A percentile compares a stretch with the other conserved stretches of the same genome.
Conservation (phyloP, 139 green algal genomes). For the Chlamydomonas schloesseri region DNA sequence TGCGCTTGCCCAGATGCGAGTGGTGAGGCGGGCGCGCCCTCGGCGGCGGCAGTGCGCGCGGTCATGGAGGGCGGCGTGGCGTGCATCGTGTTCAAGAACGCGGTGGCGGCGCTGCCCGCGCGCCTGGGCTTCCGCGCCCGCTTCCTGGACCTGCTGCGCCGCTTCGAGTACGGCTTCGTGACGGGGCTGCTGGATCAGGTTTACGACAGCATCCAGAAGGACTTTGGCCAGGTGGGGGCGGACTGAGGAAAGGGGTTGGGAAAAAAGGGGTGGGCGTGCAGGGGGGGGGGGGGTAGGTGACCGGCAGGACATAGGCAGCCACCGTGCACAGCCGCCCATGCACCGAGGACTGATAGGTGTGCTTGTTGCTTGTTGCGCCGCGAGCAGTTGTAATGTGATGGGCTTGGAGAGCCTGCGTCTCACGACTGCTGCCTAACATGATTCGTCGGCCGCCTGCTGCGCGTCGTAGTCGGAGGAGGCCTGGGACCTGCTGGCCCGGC, state of each 20-base stretch:
- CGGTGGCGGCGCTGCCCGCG: constrained; percentile 59
- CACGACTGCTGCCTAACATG: too few relatives aligned
- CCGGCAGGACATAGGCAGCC: too few relatives aligned
- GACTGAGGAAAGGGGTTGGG: too few relatives aligned
- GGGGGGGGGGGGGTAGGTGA: neutral
- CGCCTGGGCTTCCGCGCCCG: constrained; percentile 56
- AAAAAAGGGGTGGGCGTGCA: too few relatives aligned
- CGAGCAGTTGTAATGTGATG: too few relatives aligned
- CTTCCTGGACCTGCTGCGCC: constrained; percentile 71
- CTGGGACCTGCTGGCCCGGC: constrained; percentile 71
- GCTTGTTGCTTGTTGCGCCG: too few relatives aligned
- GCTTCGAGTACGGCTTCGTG: constrained; percentile 69
- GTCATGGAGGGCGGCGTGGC: constrained; percentile 79
- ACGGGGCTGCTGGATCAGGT: constrained; percentile 59
- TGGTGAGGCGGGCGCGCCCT: neutral
- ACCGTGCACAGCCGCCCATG: too few relatives aligned
- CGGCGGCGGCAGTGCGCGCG: constrained; percentile 66
- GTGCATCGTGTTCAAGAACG: constrained; percentile 66
- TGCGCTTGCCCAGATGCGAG: neutral
- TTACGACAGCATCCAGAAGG: constrained; percentile 59
- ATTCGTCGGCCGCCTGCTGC: too few relatives aligned
- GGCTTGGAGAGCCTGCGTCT: too few relatives aligned
- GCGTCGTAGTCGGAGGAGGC: constrained; percentile 43
- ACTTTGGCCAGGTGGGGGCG: constrained; percentile 60
- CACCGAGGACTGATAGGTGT: too few relatives aligned